Evolutionary conservation across 768 basidiomycete genomes (phyloP), one percentile per base, ranked within the genome.

Genomic region (Boletus rufocinnamomeus): DNA sequence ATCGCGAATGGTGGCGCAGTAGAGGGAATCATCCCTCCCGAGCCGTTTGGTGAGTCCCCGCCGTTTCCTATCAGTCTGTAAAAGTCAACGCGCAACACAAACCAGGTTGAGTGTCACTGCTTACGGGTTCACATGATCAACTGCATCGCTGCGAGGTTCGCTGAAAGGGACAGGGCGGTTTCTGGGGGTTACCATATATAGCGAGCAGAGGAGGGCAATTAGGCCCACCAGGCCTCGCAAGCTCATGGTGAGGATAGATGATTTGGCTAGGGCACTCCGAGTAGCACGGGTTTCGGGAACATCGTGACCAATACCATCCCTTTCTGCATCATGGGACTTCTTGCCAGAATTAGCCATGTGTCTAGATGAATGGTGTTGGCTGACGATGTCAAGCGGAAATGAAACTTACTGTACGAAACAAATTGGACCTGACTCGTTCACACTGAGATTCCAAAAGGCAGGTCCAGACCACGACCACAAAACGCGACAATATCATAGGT

Each of bases 1-100:
- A 91, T 91, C 6, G 82, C 91, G 64, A 93, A 93, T 0, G 91
- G 91, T 4, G 90, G 89, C 6, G 84, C 85, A n/a, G 78, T 77
- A 9, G 85, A 86, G 0, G 89, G 88, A 48, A 91, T 89, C 87
- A 88, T 90, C 0, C 89, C 89, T 28, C 89, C 88, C 0, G 86
- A 85, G 2, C 81, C 82, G 63, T 89, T 84, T 1, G 89, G 88
- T 0, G 82, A 82, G 59, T 84, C 82, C 0, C 89, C 89, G 0
- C 86, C 87, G 61, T 88, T 89, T 11, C 89, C 89, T 48, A 90
- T 90, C 41, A 89, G 67, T 19, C 80, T 81, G 48, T n/a, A 41
- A 37, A 38, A 17, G 21, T 58, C 16, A 25, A 17, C 35, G 11
- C 43, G 6, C 14, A 7, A 51, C 5, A 11, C 21, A 43, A 9